Conservation (phyloP, 192 early-diverging fungal species). For the Backusella luteola region DNA sequence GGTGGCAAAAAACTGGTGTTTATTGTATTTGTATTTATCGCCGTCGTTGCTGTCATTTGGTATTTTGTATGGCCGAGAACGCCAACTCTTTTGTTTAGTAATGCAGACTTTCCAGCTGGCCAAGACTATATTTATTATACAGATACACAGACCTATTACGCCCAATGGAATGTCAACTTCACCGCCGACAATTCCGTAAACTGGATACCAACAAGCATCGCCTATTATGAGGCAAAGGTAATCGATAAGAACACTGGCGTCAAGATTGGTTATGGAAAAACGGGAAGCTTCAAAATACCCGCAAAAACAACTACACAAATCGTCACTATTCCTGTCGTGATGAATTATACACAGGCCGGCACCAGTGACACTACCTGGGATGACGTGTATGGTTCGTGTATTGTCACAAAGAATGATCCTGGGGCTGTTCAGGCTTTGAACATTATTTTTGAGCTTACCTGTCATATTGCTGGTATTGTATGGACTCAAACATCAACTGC, state of each 20-base stretch:
- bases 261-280: conserved; percentile 16
- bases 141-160: neutral
- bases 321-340: conserved; percentile 10
- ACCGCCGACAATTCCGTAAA: conserved; percentile 27
- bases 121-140: neutral
- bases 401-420: neutral
- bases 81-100: conserved; percentile 8
- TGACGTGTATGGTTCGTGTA: conserved; percentile 20
- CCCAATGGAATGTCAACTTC: conserved; percentile 28
- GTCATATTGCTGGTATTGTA: conserved; percentile 22
- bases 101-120: neutral
- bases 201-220: conserved; percentile 27
- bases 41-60: conserved; percentile 19
- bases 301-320: conserved; percentile 8
- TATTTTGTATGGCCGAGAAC: conserved; percentile 35
- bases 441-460: conserved; percentile 19
- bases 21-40: conserved; percentile 12
- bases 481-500: conserved; percentile 15
- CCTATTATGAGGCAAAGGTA: neutral
- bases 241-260: conserved; percentile 11
- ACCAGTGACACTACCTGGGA: conserved; percentile 10
- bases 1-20: conserved; percentile 2
- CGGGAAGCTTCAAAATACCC: conserved; percentile 6
- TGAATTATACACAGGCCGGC: conserved; percentile 20
- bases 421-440: conserved; percentile 15